A percentile compares a stretch with the other conserved stretches of the same genome.
phyloP scores from a whole-genome alignment of 306 rosid species.

The Castanea sativa region DNA sequence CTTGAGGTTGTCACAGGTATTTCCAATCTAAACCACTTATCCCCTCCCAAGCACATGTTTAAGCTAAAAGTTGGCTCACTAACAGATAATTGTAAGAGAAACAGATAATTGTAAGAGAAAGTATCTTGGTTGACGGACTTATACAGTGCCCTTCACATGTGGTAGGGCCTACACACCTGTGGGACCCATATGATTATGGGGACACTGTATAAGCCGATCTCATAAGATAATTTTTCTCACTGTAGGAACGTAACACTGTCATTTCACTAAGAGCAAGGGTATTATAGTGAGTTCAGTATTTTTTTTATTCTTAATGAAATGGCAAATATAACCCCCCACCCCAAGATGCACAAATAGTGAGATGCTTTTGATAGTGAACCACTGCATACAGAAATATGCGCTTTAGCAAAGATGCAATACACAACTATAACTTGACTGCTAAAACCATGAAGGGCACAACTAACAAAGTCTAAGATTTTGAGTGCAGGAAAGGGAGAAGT shows the following conservation, averaged over 20 bases:
- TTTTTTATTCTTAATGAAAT: neutral
- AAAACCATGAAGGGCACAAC: neutral
- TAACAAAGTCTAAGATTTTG: neutral
- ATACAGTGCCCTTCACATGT: no score
- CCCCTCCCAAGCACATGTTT: neutral
- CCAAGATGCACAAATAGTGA: neutral
- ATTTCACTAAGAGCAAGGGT: neutral
- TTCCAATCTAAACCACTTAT: constrained; percentile 3
- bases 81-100: neutral
- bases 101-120: neutral
- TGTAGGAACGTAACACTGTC: neutral
- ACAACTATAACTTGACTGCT: neutral
- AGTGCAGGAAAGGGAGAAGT: constrained; percentile 86
- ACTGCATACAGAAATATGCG: neutral
- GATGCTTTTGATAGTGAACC: neutral
- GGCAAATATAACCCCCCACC: neutral
- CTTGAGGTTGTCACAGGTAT: constrained; percentile 90
- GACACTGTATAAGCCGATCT: no score
- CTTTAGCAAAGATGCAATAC: neutral
- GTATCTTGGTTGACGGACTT: no score
- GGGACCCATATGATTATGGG: no score
- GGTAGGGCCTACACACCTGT: no score
- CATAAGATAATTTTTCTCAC: neutral
- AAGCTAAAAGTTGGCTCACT: neutral
- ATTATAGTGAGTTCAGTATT: neutral